Conservation (phyloP, 495 filamentous ascomycete genomes). For the Lophiostoma macrostomum region DNA sequence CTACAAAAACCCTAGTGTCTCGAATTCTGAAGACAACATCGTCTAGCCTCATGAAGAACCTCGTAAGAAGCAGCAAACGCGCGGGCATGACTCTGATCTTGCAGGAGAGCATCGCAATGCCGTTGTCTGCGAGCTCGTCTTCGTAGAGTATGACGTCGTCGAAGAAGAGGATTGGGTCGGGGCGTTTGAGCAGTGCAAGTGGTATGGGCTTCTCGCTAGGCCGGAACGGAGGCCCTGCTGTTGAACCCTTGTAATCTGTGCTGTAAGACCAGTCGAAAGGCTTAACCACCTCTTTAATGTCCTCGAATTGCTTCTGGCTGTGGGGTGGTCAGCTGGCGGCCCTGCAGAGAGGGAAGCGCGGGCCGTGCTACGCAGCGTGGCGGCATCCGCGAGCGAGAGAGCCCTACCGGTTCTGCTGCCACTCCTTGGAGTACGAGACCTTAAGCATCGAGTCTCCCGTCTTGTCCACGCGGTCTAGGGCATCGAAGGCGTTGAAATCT, state of each 20-base stretch:
- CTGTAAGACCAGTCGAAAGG: slow-evolving; percentile 98
- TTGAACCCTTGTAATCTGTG: slow-evolving; percentile 76
- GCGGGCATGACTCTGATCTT: slow-evolving; percentile 91
- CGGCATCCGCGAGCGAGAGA: not conserved
- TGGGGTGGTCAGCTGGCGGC: slow-evolving; percentile 6
- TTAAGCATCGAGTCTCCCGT: slow-evolving; percentile 84
- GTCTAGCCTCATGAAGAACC: slow-evolving; percentile 94
- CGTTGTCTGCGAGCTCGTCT: slow-evolving; percentile 96
- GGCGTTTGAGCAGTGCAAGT: slow-evolving; percentile 74
- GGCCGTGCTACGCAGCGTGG: not conserved
- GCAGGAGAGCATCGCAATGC: slow-evolving; percentile 78
- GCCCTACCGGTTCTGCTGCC: slow-evolving; percentile 71
- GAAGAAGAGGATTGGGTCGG: slow-evolving; percentile 91
- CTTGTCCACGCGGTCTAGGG: slow-evolving; percentile 88
- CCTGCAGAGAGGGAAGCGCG: not conserved
- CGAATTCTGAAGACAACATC: slow-evolving; percentile 80
- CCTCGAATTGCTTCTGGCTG: slow-evolving; percentile 79
- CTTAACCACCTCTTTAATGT: slow-evolving; percentile 88
- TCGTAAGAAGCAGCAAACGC: slow-evolving; percentile 73
- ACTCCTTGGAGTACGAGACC: slow-evolving; percentile 87
- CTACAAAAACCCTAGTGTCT: slow-evolving; percentile 89
- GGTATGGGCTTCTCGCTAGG: slow-evolving; percentile 65
- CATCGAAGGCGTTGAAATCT: slow-evolving; percentile 78
- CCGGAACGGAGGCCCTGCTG: slow-evolving; percentile 45
- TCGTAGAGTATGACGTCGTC: slow-evolving; percentile 95